These are phyloP conservation scores for Nakaseomyces delphensis DNA, from an alignment of 1,139 yeast genomes.

Conservation along the genomic window DNA sequence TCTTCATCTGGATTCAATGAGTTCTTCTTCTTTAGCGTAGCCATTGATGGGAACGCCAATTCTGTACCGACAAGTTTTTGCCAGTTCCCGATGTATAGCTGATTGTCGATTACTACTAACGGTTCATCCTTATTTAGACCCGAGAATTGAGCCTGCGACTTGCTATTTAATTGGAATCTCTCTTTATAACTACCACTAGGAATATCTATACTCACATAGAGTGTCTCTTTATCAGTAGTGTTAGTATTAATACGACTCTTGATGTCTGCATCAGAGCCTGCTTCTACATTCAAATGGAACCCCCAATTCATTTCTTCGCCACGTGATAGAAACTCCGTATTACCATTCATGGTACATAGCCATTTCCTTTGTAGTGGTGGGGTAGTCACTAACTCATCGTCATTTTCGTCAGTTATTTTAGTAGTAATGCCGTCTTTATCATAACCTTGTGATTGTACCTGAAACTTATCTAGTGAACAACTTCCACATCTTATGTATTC, in stretches of 20 bases:
- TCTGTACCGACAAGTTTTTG: conserved; percentile 75
- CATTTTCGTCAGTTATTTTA: conserved; percentile 16
- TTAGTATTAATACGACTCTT: conserved; percentile 13
- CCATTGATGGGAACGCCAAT: conserved; percentile 37
- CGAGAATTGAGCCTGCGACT: conserved; percentile 41
- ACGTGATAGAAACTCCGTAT: conserved; percentile 49
- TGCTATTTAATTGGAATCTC: conserved; percentile 23
- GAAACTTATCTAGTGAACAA: conserved; percentile 46
- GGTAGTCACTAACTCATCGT: not conserved
- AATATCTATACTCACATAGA: conserved; percentile 39
- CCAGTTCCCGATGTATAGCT: conserved; percentile 72
- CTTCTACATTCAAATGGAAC: conserved; percentile 54
- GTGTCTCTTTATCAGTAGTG: conserved; percentile 20
- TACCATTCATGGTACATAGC: conserved; percentile 56
- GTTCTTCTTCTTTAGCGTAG: conserved; percentile 15
- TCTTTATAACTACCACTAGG: conserved; percentile 33
- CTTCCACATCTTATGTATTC: conserved; percentile 44
- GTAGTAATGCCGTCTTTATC: conserved; percentile 31
- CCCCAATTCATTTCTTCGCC: conserved; percentile 96
- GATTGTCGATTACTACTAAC: conserved; percentile 44
- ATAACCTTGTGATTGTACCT: conserved; percentile 38
- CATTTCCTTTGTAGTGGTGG: conserved; percentile 34
- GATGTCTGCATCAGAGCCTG: conserved; percentile 71
- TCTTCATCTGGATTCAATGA: not conserved
- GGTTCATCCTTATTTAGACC: conserved; percentile 48